These are phyloP conservation scores for Colletotrichum theobromicola DNA, from an alignment of 2,329 filamentous ascomycete species.

Conservation along the genomic window DNA sequence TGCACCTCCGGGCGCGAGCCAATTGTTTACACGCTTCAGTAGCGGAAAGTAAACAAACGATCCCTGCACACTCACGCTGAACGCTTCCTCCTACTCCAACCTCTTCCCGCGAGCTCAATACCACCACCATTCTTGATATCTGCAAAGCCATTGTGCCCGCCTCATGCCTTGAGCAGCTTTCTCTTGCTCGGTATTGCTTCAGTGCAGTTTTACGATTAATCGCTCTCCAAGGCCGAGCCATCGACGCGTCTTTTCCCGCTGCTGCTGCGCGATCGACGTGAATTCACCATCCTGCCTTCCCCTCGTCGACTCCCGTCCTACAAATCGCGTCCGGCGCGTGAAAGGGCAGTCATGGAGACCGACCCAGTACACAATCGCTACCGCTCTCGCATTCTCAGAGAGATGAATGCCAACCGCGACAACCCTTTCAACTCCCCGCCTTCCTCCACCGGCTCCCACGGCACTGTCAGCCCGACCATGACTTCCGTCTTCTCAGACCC, in stretches of 20 bases:
- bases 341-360: constrained; percentile 40
- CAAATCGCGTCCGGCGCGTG: constrained; percentile 19
- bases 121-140: background rate
- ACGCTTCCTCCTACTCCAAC: constrained; percentile 13
- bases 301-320: constrained; percentile 3
- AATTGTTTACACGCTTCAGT: constrained; percentile 21
- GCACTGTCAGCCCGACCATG: constrained; percentile 58
- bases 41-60: constrained; percentile 22
- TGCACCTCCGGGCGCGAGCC: constrained; percentile 7
- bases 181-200: constrained; percentile 20
- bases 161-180: constrained; percentile 17
- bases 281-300: background rate
- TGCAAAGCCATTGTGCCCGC: constrained; percentile 11
- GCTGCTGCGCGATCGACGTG: constrained; percentile 8
- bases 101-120: background rate
- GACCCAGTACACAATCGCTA: constrained; percentile 43
- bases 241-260: constrained; percentile 5
- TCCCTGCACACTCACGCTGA: constrained; percentile 13
- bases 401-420: constrained; percentile 57
- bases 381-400: constrained; percentile 54
- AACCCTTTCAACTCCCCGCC: constrained; percentile 65
- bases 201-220: constrained; percentile 12
- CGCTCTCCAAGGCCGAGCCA: background rate
- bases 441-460: constrained; percentile 62
- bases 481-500: constrained; percentile 59